Conservation (phyloP, 768 basidiomycete species). For the Rubroboletus satanas region DNA sequence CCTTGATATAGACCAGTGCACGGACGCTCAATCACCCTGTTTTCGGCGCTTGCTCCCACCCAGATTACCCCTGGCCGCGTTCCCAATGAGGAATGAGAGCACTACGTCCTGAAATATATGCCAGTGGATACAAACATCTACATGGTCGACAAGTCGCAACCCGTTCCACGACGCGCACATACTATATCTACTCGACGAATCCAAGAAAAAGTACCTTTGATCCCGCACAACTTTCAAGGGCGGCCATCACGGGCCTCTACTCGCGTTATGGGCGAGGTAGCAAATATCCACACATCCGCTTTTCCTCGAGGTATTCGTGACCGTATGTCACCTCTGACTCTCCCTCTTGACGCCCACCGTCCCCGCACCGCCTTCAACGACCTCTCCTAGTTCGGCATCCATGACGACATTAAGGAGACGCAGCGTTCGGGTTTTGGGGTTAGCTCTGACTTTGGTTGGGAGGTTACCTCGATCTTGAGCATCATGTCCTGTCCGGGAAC, state of each 20-base stretch:
- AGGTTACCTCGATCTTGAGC: constrained; percentile 53
- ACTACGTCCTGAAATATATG: too few species aligned
- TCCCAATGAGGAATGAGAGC: too few species aligned
- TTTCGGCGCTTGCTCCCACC: too few species aligned
- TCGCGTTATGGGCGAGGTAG: too few species aligned
- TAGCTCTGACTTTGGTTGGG: constrained; percentile 24
- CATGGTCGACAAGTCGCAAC: too few species aligned
- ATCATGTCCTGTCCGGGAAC: constrained; percentile 26
- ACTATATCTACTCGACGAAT: too few species aligned
- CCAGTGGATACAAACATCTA: too few species aligned
- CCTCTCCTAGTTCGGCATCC: constrained; percentile 59
- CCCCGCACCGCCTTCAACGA: constrained; percentile 30
- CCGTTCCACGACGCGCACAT: too few species aligned
- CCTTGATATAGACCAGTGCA: neutral
- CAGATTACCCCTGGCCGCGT: too few species aligned
- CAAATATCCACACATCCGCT: neutral
- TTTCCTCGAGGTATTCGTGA: constrained; percentile 52
- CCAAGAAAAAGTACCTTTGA: too few species aligned
- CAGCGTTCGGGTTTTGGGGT: constrained; percentile 37
- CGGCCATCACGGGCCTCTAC: too few species aligned
- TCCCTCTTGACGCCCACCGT: constrained; percentile 14
- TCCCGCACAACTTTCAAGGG: too few species aligned
- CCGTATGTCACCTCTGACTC: constrained; percentile 63
- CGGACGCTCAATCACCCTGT: neutral
- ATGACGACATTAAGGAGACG: constrained; percentile 50